phyloP scores from a whole-genome alignment of 768 basidiomycete genomes.

The Auriscalpium vulgare region DNA sequence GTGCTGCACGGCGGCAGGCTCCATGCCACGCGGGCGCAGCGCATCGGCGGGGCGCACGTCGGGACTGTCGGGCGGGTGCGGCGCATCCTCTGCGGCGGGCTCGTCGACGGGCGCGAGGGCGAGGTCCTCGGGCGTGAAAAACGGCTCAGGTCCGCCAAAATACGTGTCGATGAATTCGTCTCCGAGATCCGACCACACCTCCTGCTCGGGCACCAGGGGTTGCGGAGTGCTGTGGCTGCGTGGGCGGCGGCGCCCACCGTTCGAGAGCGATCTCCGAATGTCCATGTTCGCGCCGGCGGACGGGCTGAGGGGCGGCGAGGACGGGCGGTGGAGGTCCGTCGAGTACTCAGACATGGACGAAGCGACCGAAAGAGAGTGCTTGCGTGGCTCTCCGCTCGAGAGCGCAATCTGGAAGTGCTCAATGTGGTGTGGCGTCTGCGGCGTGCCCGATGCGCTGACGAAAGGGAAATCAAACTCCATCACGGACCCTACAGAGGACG shows the following conservation, averaged over 20 bases:
- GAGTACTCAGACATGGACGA: not conserved
- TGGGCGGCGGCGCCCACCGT: not conserved
- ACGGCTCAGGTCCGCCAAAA: conserved; percentile 27
- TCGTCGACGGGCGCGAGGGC: not conserved
- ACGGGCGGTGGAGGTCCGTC: not conserved
- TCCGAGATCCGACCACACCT: conserved; percentile 19
- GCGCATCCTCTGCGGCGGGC: not conserved
- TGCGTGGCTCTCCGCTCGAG: not conserved
- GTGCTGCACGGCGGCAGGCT: not conserved
- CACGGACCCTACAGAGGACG: conserved; percentile 7
- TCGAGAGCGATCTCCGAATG: not conserved
- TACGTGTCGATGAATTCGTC: conserved; percentile 34
- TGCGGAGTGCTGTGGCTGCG: conserved; percentile 11
- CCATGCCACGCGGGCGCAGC: not conserved
- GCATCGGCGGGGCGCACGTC: not conserved
- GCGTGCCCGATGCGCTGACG: not conserved
- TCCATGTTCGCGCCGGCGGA: not conserved
- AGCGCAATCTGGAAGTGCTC: not conserved
- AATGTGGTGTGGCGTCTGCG: not conserved
- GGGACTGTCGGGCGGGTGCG: not conserved
- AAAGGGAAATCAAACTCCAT: conserved; percentile 13
- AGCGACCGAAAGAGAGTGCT: not conserved
- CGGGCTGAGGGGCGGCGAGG: not conserved
- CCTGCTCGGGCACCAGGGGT: conserved; percentile 19
- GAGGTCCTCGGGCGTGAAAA: not conserved